Percentiles rank a stretch among this genome's conserved stretches.
Conservation (phyloP, 2,329 filamentous ascomycete species). For the Trichoderma sp. region DNA sequence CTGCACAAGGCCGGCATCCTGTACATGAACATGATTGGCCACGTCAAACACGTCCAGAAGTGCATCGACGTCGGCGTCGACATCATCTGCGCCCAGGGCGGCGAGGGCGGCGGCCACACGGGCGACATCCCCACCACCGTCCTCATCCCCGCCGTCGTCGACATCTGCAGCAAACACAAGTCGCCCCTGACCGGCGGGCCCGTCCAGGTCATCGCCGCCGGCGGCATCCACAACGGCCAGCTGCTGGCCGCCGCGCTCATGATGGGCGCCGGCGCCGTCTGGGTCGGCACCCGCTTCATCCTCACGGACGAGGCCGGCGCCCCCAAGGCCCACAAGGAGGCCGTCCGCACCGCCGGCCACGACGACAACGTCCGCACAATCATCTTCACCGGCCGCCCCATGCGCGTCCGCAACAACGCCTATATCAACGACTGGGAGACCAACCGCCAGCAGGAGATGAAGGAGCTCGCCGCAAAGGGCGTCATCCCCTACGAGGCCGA, state of each 20-base stretch:
- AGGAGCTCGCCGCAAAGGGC: constrained; percentile 85
- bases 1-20: constrained; percentile 85
- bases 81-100: constrained; percentile 97
- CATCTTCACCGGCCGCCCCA: constrained; percentile 95
- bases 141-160: constrained; percentile 88
- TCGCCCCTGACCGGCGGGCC: constrained; percentile 83
- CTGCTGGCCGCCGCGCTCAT: constrained; percentile 87
- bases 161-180: constrained; percentile 77
- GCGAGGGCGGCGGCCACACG: constrained; percentile 95
- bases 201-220: constrained; percentile 90
- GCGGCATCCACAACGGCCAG: constrained; percentile 91
- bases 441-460: constrained; percentile 87
- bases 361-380: constrained; percentile 97
- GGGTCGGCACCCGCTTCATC: constrained; percentile 96
- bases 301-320: constrained; percentile 93
- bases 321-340: constrained; percentile 91
- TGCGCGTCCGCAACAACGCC: constrained; percentile 88
- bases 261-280: constrained; percentile 89
- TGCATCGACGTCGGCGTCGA: constrained; percentile 89
- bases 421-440: constrained; percentile 98
- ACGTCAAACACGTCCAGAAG: constrained; percentile 98
- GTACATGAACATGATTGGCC: constrained; percentile 99
- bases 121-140: constrained; percentile 90
- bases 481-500: constrained; percentile 93
- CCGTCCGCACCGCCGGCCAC: constrained; percentile 85